A percentile compares a stretch with the other conserved stretches of the same genome.
Conservation (phyloP, 2,329 filamentous ascomycete species). For the Paraconiothyrium sp. region DNA sequence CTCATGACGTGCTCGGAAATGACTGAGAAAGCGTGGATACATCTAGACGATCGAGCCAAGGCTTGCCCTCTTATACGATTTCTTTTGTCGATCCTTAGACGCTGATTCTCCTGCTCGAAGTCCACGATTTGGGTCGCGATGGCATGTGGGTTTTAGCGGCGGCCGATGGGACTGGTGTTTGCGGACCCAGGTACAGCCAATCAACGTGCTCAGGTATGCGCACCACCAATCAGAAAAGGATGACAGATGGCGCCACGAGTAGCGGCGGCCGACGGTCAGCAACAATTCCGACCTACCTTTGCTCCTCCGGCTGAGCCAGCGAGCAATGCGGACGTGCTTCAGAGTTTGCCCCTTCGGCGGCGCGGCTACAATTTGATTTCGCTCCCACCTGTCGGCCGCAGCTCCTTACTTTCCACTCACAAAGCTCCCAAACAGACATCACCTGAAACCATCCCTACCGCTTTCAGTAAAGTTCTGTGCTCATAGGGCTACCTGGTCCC, state of each 20-base stretch:
- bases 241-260: conserved; percentile 2
- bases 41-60: background rate
- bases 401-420: background rate
- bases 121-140: background rate
- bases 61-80: background rate
- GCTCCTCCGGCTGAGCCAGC: background rate
- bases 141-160: background rate
- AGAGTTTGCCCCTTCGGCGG: background rate
- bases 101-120: background rate
- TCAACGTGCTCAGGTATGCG: background rate
- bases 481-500: background rate
- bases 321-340: background rate
- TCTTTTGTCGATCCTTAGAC: background rate
- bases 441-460: too few species aligned
- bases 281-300: background rate
- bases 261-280: conserved; percentile 11
- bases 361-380: background rate
- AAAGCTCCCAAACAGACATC: background rate
- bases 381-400: background rate
- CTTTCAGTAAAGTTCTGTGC: too few species aligned
- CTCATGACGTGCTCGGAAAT: background rate
- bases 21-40: background rate
- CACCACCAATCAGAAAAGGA: background rate
- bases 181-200: background rate
- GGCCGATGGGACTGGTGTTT: background rate